phyloP scores from a whole-genome alignment of 805 yeast species.

The Candida loeiensis region DNA sequence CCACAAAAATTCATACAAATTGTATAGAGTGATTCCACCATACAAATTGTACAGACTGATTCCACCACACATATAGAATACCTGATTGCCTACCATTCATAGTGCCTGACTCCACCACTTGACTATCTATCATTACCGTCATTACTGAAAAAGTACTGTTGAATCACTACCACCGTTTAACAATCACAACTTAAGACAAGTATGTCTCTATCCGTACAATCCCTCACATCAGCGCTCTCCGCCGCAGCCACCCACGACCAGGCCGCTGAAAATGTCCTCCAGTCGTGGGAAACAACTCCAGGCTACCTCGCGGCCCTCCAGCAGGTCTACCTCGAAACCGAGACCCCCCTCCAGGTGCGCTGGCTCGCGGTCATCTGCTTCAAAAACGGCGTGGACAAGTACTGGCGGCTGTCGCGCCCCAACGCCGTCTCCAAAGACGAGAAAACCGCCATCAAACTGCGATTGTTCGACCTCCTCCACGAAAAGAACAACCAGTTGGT shows the following conservation, averaged over 20 bases:
- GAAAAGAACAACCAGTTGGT: conserved; percentile 74
- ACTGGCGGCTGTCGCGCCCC: conserved; percentile 72
- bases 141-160: no score
- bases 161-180: no score
- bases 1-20: no score
- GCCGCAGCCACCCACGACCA: conserved; percentile 44
- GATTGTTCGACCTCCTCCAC: conserved; percentile 56
- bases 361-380: conserved; percentile 87
- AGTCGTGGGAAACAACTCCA: conserved; percentile 61
- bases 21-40: no score
- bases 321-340: conserved; percentile 53
- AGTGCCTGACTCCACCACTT: no score
- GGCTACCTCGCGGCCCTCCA: conserved; percentile 60
- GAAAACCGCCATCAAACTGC: conserved; percentile 55
- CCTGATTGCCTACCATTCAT: no score
- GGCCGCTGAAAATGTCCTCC: conserved; percentile 66
- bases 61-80: no score
- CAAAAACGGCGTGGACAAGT: conserved; percentile 81
- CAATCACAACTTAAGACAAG: neutral
- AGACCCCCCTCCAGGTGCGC: conserved; percentile 60
- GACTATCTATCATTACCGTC: no score
- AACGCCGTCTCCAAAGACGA: conserved; percentile 58
- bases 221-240: conserved; percentile 28
- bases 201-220: conserved; percentile 12
- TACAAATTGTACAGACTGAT: no score